Conservation (phyloP, 805 yeast genomes). For the Zygosaccharomyces lentus region DNA sequence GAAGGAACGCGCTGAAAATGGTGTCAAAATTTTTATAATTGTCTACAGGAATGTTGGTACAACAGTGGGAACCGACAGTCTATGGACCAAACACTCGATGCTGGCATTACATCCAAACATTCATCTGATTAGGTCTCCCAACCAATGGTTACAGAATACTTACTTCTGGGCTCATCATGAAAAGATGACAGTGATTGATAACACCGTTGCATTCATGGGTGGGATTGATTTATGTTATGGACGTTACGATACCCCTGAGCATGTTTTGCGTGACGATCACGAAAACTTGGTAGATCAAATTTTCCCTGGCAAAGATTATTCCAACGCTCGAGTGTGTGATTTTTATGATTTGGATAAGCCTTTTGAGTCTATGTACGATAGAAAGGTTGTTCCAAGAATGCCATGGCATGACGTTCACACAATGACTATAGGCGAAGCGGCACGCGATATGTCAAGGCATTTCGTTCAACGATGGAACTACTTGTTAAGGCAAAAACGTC, state of each 20-base stretch:
- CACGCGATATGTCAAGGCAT: constrained; percentile 87
- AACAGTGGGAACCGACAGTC: constrained; percentile 88
- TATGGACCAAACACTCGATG: constrained; percentile 91
- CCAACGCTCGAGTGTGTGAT: constrained; percentile 91
- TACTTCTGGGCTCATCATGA: constrained; percentile 99
- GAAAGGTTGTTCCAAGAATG: constrained; percentile 82
- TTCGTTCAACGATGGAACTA: constrained; percentile 98
- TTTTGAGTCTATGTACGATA: constrained; percentile 85
- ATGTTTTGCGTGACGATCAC: constrained; percentile 76
- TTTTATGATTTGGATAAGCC: constrained; percentile 79
- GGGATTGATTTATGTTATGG: constrained; percentile 97
- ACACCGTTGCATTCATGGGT: constrained; percentile 84
- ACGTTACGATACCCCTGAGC: constrained; percentile 95
- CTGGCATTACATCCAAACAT: constrained; percentile 80
- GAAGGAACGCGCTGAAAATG: constrained; percentile 87
- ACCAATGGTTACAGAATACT: constrained; percentile 87
- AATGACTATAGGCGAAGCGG: constrained; percentile 91
- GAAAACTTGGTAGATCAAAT: constrained; percentile 47
- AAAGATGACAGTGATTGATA: constrained; percentile 80
- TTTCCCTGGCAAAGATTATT: constrained; percentile 96
- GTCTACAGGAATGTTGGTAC: constrained; percentile 91
- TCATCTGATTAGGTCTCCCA: constrained; percentile 90
- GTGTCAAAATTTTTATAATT: constrained; percentile 88
- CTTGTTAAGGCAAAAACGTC: constrained; percentile 84
- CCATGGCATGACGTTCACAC: constrained; percentile 99